Evolutionary conservation across 257 asterid genomes (phyloP).

Genomic region (Ajuga chamaepitys): DNA sequence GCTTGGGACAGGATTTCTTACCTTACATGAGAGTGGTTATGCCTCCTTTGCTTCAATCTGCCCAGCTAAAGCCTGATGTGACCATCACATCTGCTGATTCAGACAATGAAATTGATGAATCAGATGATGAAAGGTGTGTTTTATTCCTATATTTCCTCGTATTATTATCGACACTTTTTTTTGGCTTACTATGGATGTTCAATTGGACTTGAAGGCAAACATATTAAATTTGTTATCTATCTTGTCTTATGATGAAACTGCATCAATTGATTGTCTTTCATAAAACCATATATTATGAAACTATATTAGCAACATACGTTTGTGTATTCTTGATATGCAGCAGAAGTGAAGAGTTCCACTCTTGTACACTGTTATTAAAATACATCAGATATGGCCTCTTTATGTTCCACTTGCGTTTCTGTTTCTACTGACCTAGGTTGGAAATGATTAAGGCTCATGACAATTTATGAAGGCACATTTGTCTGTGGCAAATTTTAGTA

Average conservation of each 20-base stretch:
- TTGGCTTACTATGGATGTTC: not conserved
- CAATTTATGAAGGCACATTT: not conserved
- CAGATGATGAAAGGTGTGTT: slow-evolving; percentile 75
- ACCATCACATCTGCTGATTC: slow-evolving; percentile 79
- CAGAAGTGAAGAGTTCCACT: not conserved
- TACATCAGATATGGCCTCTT: not conserved
- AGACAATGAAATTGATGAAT: slow-evolving; percentile 68
- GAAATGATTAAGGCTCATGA: not conserved
- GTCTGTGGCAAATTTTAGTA: no score
- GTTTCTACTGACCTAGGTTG: not conserved
- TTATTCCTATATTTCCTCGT: slow-evolving; percentile 2
- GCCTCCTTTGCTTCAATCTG: slow-evolving; percentile 90
- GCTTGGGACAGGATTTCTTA: slow-evolving; percentile 90
- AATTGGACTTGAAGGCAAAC: not conserved
- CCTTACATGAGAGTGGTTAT: slow-evolving; percentile 87
- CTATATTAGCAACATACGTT: not conserved
- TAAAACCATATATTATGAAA: not conserved
- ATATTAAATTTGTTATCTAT: not conserved
- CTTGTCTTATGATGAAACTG: slow-evolving; percentile 3
- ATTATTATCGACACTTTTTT: not conserved
- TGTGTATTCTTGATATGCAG: not conserved
- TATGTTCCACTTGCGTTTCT: not conserved
- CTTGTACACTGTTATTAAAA: not conserved
- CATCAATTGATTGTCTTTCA: no score
- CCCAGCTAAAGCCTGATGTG: slow-evolving; percentile 90